Conservation (phyloP, 257 asterid genomes). For the Solanum tarijense region DNA sequence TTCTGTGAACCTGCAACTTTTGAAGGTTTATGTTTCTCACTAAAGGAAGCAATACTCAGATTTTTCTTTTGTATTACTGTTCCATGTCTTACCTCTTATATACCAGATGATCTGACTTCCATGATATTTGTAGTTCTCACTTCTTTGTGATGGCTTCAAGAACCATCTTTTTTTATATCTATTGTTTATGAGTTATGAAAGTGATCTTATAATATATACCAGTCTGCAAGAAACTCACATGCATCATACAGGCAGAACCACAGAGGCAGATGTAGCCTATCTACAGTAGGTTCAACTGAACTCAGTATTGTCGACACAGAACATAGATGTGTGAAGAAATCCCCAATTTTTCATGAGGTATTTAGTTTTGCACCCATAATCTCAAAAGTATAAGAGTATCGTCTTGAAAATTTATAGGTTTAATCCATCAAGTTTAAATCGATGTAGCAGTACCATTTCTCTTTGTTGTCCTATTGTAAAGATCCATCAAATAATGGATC, state of each 20-base stretch:
- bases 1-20: neutral
- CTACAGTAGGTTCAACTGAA: neutral
- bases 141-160: neutral
- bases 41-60: neutral
- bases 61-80: neutral
- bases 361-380: neutral
- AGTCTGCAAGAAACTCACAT: neutral
- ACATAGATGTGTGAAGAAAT: neutral
- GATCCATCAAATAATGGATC: neutral
- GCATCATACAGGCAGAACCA: neutral
- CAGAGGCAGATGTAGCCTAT: neutral
- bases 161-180: neutral
- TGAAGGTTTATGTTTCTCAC: constrained; percentile 7
- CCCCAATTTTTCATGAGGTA: neutral
- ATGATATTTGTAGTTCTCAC: neutral
- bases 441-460: neutral
- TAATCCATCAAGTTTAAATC: neutral
- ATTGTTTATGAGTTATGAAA: neutral
- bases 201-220: neutral
- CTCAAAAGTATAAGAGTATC: neutral
- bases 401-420: neutral
- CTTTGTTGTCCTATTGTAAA: neutral
- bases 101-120: neutral
- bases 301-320: neutral
- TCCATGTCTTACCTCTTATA: neutral